Percentiles rank a stretch among this genome's conserved stretches.
Conservation (phyloP, 225 moss, liverwort and hornwort species). For the Neckera pumila region DNA sequence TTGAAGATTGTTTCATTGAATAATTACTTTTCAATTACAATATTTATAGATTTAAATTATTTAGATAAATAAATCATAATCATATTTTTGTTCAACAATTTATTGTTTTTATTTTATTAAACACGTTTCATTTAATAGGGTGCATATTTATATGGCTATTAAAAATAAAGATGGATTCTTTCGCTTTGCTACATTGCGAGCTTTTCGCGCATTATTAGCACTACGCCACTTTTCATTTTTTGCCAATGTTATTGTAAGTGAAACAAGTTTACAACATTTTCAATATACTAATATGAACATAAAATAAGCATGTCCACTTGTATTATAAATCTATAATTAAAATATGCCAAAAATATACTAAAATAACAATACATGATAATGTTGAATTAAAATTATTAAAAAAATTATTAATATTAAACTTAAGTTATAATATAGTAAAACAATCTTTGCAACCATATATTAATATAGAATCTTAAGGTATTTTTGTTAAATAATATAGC, state of each 20-base stretch:
- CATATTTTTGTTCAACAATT: no score
- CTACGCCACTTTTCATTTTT: slow-evolving; percentile 48
- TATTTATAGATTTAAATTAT: neutral
- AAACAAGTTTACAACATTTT: neutral
- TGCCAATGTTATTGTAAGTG: slow-evolving; percentile 69
- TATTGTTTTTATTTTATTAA: neutral
- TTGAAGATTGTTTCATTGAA: no score
- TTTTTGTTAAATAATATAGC: neutral
- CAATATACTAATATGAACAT: neutral
- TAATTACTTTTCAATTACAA: neutral
- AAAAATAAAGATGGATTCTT: slow-evolving; percentile 33
- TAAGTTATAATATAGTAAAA: neutral
- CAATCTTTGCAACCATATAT: no score
- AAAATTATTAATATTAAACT: no score
- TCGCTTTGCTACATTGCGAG: slow-evolving; percentile 51
- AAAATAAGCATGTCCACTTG: neutral
- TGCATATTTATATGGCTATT: slow-evolving; percentile 41
- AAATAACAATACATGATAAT: neutral
- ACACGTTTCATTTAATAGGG: neutral
- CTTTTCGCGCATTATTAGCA: slow-evolving; percentile 55
- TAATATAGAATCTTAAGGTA: neutral
- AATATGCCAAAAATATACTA: neutral
- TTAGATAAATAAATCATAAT: no score
- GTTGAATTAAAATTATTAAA: neutral
- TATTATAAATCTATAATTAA: neutral